Base-by-base conservation (phyloP, 768 basidiomycete species). In the Pisolithus marmoratus region DNA sequence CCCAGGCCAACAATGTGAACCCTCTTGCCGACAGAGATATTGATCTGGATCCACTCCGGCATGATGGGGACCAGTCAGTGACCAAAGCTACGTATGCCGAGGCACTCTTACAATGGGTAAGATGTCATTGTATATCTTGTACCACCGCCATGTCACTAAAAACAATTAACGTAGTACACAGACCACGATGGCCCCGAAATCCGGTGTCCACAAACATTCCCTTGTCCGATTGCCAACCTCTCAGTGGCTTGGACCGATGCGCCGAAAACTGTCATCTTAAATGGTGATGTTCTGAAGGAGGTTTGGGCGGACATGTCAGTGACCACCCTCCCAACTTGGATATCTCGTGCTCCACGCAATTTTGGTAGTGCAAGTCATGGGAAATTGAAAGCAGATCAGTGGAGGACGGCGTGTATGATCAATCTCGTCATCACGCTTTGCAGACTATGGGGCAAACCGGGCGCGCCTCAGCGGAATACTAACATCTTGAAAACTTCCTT, bases 331-430 rank as follows among this genome's bases (percentile, higher is more conserved):
- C 62, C 62, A 8, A 44, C 54, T 29, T 57, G 53, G 57, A 54
- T 64, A 23, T 48, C 60, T 26, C 56, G 59, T 2, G 67, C 60
- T 42, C 70, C 69, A 14, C 52, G 2, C 9, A 70, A 70, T 53
- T 55, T 70, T 41, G 68, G 70, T 8, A 63, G 70, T 40, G 29
- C 53, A 9, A 57, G 37, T 1, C 69, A 70, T 55, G 67, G 67
- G n/a, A 70, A 70, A 41, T 58, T 72, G 5, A 70, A 70, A 48
- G 67, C 67, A 23, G 52, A 67, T 51, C 54, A 70, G 46, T 64
- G 42, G 42, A 45, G 56, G 34, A 54, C 49, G n/a, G 40, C 64
- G 2, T 62, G 63, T 41, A 59, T 58, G 0, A 41, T 67, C 15
- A 48, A 67, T 45, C 55, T 70, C 5, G 55, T 59, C 37, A 60